These are phyloP conservation scores for Triticum dicoccoides DNA, from an alignment of 176 grass and related monocot genomes.

Conservation along the genomic window DNA sequence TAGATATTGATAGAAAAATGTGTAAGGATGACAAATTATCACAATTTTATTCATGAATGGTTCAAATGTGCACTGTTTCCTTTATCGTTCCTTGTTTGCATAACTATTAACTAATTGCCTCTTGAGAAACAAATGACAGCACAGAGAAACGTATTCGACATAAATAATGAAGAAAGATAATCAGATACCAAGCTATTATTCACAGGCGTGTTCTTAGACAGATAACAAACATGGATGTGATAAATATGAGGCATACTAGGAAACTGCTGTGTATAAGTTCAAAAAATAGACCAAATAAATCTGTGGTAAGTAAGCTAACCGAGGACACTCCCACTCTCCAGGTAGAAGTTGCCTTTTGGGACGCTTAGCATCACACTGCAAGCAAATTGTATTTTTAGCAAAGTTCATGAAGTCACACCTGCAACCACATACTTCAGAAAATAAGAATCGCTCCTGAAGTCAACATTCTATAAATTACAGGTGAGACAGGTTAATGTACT, in stretches of 20 bases:
- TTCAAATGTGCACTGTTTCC: slow-evolving; percentile 10
- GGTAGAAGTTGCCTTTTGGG: slow-evolving; percentile 91
- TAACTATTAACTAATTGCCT: slow-evolving; percentile 21
- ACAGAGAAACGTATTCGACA: background rate
- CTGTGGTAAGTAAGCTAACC: slow-evolving; percentile 44
- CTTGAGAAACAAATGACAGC: slow-evolving; percentile 7
- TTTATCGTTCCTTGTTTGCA: background rate
- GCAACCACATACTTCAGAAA: slow-evolving; percentile 42
- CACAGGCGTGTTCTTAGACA: background rate
- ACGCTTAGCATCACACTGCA: slow-evolving; percentile 90
- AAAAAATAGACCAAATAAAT: slow-evolving; percentile 28
- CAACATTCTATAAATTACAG: slow-evolving; percentile 29
- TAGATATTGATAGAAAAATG: slow-evolving; percentile 33
- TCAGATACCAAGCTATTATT: background rate
- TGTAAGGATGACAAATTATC: background rate
- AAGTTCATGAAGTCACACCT: slow-evolving; percentile 99
- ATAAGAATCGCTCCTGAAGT: slow-evolving; percentile 28
- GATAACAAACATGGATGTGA: slow-evolving; percentile 19
- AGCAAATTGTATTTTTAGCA: slow-evolving; percentile 82
- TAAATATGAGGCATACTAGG: background rate
- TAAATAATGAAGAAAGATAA: background rate
- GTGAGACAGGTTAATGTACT: slow-evolving; percentile 49
- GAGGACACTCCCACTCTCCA: slow-evolving; percentile 94
- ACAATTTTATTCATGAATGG: background rate
- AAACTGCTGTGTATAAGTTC: background rate